phyloP scores from a whole-genome alignment of 257 asterid species.

The Apocynum venetum region DNA sequence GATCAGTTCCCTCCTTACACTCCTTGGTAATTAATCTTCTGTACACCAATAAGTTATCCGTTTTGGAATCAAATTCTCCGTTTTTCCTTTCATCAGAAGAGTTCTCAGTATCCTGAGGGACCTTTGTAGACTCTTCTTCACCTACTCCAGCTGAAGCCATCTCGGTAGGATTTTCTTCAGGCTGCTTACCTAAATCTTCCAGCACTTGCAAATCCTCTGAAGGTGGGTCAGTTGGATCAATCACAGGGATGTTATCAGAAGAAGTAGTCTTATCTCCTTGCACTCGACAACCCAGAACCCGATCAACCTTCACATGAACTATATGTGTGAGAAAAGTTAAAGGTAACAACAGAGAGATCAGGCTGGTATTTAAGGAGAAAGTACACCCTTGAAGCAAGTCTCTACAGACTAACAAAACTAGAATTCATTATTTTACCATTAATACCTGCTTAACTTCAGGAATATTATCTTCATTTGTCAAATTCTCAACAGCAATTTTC shows the following conservation, averaged over 20 bases:
- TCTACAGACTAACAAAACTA: neutral
- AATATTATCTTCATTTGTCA: conserved; percentile 9
- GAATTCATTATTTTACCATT: neutral
- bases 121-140: conserved; percentile 34
- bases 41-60: conserved; percentile 55
- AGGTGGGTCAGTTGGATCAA: conserved; percentile 33
- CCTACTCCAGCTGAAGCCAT: conserved; percentile 34
- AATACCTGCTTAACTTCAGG: conserved; percentile 34
- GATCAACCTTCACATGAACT: conserved; percentile 62
- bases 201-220: conserved; percentile 30
- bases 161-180: conserved; percentile 37
- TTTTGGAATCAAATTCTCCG: conserved; percentile 27
- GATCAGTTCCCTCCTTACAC: conserved; percentile 39
- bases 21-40: conserved; percentile 57
- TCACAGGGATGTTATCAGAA: conserved; percentile 22
- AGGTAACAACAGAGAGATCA: neutral
- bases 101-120: conserved; percentile 38
- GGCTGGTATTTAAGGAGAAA: neutral
- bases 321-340: conserved; percentile 1
- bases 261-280: conserved; percentile 35
- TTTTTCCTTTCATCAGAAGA: conserved; percentile 41
- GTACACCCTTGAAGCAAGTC: neutral
- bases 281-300: conserved; percentile 79
- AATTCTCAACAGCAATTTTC: conserved; percentile 20
- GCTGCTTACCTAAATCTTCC: conserved; percentile 30